Evolutionary conservation across 495 filamentous ascomycete species (phyloP).

Genomic region (Penicillium macrosclerotiorum): DNA sequence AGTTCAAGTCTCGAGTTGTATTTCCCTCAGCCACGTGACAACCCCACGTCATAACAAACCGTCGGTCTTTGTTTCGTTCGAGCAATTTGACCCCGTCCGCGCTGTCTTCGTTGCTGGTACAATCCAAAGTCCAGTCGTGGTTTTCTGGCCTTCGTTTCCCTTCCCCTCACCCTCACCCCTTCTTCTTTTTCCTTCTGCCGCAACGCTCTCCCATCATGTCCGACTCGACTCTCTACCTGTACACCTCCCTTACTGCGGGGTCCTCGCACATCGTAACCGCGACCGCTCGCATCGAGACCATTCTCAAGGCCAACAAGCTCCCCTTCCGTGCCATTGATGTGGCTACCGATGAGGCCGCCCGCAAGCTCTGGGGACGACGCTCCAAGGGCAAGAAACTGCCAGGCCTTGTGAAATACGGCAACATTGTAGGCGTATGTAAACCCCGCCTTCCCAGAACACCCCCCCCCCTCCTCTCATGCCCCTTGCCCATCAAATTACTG

Average conservation of each 20-base stretch:
- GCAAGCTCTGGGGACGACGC: conserved; percentile 85
- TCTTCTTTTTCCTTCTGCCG: not conserved
- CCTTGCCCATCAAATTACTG: conserved; percentile 2
- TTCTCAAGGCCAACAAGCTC: conserved; percentile 91
- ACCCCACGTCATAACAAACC: conserved; percentile 8
- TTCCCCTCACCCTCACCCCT: not conserved
- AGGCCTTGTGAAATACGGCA: conserved; percentile 81
- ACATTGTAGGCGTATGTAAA: conserved; percentile 76
- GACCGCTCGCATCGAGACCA: conserved; percentile 90
- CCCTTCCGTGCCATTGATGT: conserved; percentile 90
- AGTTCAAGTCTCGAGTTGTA: no score
- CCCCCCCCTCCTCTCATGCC: not conserved
- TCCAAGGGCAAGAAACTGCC: conserved; percentile 81
- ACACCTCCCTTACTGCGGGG: conserved; percentile 91
- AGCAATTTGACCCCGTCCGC: no score
- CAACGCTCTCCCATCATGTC: conserved; percentile 28
- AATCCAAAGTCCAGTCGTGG: no score
- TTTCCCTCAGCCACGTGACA: conserved; percentile 5
- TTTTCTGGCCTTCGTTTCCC: not conserved
- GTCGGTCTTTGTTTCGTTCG: not conserved
- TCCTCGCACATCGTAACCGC: conserved; percentile 98
- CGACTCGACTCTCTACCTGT: conserved; percentile 84
- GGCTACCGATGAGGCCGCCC: conserved; percentile 86
- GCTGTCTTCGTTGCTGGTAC: no score
- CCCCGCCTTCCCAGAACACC: not conserved